A percentile compares a stretch with the other conserved stretches of the same genome.
Evolutionary conservation across 352 stramenopile species (phyloP).

Genomic region (Achlya hypogyna): DNA sequence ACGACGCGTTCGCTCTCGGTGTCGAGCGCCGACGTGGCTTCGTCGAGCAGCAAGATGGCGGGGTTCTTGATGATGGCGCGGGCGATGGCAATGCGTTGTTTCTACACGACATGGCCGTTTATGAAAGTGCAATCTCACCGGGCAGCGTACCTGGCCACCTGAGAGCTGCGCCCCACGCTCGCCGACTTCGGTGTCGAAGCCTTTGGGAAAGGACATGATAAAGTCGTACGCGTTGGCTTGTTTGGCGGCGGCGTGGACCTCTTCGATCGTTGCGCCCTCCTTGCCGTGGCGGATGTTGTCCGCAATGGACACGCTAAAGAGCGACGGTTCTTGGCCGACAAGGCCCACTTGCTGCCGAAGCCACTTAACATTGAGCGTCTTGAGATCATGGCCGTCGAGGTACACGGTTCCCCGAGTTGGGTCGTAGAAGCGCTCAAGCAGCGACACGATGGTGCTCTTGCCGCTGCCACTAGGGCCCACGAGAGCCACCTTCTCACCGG

Average conservation of each 20-base stretch:
- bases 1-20: constrained; percentile 71
- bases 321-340: constrained; percentile 77
- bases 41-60: constrained; percentile 73
- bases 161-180: constrained; percentile 77
- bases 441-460: constrained; percentile 88
- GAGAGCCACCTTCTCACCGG: constrained; percentile 56
- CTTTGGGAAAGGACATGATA: constrained; percentile 67
- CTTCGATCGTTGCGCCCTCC: constrained; percentile 45
- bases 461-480: constrained; percentile 39
- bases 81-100: constrained; percentile 90
- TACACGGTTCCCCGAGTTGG: constrained; percentile 36
- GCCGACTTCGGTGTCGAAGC: constrained; percentile 82
- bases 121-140: not conserved
- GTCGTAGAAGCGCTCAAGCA: constrained; percentile 94
- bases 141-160: constrained; percentile 54
- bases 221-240: constrained; percentile 88
- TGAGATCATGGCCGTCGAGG: constrained; percentile 41
- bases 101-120: constrained; percentile 52
- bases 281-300: constrained; percentile 71
- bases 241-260: constrained; percentile 60
- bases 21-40: constrained; percentile 76
- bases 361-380: constrained; percentile 66
- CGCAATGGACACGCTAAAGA: constrained; percentile 26
- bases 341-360: constrained; percentile 78
- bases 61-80: constrained; percentile 83